Percentiles rank a stretch among this genome's conserved stretches.
Conservation (phyloP, 202 grass and related monocot genomes). For the Brachypodium distachyon region DNA sequence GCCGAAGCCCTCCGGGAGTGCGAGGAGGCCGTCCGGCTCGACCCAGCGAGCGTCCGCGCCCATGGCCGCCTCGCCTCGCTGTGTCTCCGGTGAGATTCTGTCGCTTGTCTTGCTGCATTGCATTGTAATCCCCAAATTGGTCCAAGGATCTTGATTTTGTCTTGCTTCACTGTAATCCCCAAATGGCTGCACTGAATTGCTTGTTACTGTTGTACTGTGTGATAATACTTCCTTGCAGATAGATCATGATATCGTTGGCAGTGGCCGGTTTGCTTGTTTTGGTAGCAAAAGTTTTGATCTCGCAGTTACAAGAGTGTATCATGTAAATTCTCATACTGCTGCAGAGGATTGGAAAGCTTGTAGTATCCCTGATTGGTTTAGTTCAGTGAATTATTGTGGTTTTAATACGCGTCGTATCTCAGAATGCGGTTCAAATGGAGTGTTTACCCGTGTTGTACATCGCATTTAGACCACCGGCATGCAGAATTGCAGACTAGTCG, state of each 20-base stretch:
- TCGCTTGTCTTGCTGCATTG: not conserved
- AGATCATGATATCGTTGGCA: not conserved
- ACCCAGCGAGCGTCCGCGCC: slow-evolving; percentile 58
- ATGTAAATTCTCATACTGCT: not conserved
- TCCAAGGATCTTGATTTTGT: slow-evolving; percentile 3
- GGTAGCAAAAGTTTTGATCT: slow-evolving; percentile 7
- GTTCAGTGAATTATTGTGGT: not conserved
- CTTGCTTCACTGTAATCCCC: too few species aligned
- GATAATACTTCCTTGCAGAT: not conserved
- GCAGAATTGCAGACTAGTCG: not conserved
- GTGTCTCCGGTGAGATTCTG: slow-evolving; percentile 55
- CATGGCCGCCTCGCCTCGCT: slow-evolving; percentile 46
- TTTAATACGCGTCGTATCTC: not conserved
- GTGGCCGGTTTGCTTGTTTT: not conserved
- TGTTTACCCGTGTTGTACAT: not conserved
- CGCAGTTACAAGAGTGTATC: not conserved
- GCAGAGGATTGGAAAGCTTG: not conserved
- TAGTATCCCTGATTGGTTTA: slow-evolving; percentile 10
- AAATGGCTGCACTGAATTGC: too few species aligned
- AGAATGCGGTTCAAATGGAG: slow-evolving; percentile 1
- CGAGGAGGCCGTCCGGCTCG: slow-evolving; percentile 62
- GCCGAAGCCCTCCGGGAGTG: slow-evolving; percentile 59
- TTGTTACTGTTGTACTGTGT: not conserved
- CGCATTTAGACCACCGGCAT: not conserved
- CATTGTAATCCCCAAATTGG: not conserved